These are phyloP conservation scores for Thalassiosira pacifica DNA, from an alignment of 352 stramenopile genomes.

Conservation along the genomic window DNA sequence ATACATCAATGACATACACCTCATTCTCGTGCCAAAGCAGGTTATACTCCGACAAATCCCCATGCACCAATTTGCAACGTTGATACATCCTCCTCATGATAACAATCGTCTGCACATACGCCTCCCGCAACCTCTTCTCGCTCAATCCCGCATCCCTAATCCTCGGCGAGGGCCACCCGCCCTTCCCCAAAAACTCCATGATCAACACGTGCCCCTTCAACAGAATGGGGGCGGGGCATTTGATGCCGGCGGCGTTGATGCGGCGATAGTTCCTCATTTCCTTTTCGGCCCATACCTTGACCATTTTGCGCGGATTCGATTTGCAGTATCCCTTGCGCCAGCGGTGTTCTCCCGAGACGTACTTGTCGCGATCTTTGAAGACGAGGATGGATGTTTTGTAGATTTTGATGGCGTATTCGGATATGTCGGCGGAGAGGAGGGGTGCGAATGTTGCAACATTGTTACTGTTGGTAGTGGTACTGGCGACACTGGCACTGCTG, in stretches of 20 bases:
- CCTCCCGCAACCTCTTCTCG: constrained; percentile 92
- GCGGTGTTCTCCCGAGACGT: constrained; percentile 98
- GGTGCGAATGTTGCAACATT: constrained; percentile 48
- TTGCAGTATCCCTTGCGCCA: constrained; percentile 97
- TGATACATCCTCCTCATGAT: constrained; percentile 98
- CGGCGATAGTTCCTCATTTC: constrained; percentile 98
- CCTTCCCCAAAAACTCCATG: constrained; percentile 98
- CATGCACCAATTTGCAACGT: constrained; percentile 95
- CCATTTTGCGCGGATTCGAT: constrained; percentile 99
- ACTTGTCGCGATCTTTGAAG: constrained; percentile 99
- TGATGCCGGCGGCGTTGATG: constrained; percentile 92
- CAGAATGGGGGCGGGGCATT: constrained; percentile 92
- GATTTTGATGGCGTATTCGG: constrained; percentile 92
- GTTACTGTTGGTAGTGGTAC: constrained; percentile 17
- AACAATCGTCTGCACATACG: constrained; percentile 94
- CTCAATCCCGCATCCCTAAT: constrained; percentile 94
- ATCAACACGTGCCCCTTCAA: constrained; percentile 97
- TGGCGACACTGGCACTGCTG: not conserved
- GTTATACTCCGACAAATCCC: constrained; percentile 99
- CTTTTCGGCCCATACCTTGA: constrained; percentile 99
- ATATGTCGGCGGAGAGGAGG: constrained; percentile 48
- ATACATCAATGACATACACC: constrained; percentile 99
- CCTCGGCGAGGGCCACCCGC: constrained; percentile 94
- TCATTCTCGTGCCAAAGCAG: constrained; percentile 97
- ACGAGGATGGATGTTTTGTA: constrained; percentile 98